phyloP scores from a whole-genome alignment of 352 stramenopile genomes.

The Thalassiosira exigua region DNA sequence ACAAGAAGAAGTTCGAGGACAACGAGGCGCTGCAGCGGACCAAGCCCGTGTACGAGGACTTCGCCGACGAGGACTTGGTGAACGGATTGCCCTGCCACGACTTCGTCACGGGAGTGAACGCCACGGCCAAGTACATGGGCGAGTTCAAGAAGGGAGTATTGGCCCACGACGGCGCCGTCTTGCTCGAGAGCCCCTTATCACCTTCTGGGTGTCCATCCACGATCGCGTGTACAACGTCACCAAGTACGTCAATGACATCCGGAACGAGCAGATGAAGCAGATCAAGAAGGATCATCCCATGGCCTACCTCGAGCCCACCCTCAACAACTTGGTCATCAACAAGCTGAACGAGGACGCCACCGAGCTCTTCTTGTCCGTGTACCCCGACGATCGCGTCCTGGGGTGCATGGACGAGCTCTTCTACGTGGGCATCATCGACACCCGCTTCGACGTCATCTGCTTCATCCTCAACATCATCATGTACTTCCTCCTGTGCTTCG shows the following conservation, averaged over 20 bases:
- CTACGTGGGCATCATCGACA: conserved; percentile 63
- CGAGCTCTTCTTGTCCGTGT: conserved; percentile 55
- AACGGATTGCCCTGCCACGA: conserved; percentile 59
- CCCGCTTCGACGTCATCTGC: conserved; percentile 60
- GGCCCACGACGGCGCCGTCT: conserved; percentile 39
- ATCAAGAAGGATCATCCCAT: conserved; percentile 58
- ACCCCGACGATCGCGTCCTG: conserved; percentile 49
- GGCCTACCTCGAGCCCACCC: conserved; percentile 53
- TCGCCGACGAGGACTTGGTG: conserved; percentile 52
- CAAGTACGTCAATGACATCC: conserved; percentile 60
- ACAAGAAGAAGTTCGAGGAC: conserved; percentile 46
- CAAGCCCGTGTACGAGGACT: conserved; percentile 31
- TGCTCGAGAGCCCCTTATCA: conserved; percentile 44
- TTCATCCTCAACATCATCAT: conserved; percentile 59
- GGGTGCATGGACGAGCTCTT: conserved; percentile 64
- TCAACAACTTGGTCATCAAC: conserved; percentile 65
- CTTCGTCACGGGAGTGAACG: conserved; percentile 51
- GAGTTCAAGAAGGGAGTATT: conserved; percentile 58
- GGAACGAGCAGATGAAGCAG: conserved; percentile 60
- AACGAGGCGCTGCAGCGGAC: conserved; percentile 29
- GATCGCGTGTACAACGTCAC: conserved; percentile 69
- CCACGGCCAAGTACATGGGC: conserved; percentile 47
- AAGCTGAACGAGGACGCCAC: conserved; percentile 67
- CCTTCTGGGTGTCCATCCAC: conserved; percentile 61
- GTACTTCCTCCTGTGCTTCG: conserved; percentile 61